Percentiles rank a stretch among this genome's conserved stretches.
These are phyloP conservation scores for Solanum habrochaites DNA, from an alignment of 257 asterid species.

Conservation along the genomic window DNA sequence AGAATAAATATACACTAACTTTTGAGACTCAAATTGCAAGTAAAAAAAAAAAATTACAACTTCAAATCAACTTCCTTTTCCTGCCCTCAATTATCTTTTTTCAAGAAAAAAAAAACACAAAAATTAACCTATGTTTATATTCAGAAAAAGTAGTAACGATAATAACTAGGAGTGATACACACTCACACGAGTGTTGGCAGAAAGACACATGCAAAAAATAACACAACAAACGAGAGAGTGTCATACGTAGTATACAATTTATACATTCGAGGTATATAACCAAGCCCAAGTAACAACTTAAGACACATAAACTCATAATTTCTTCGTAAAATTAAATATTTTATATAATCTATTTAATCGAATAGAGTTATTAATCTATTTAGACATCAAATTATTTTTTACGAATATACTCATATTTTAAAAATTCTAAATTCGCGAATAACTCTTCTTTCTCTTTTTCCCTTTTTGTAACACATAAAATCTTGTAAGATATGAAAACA, in stretches of 20 bases:
- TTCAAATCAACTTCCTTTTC: neutral
- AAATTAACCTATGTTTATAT: neutral
- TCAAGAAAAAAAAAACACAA: neutral
- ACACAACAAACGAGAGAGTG: neutral
- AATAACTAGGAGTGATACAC: neutral
- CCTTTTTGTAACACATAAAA: neutral
- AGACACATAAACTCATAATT: neutral
- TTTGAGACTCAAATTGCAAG: neutral
- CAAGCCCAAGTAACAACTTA: neutral
- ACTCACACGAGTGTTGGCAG: neutral
- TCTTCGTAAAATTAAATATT: too few relatives aligned
- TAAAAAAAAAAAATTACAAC: neutral
- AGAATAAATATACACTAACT: neutral
- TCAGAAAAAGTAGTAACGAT: neutral
- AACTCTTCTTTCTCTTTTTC: too few relatives aligned
- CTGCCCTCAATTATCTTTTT: neutral
- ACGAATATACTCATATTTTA: too few relatives aligned
- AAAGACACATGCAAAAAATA: neutral
- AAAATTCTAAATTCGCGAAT: fast-evolving
- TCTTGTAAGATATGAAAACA: neutral
- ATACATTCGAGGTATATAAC: neutral
- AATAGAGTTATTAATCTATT: neutral
- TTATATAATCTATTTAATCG: too few relatives aligned
- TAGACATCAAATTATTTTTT: neutral
- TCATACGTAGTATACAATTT: neutral